phyloP scores from a whole-genome alignment of 2,329 filamentous ascomycete species.

The Aspergillus sp. region DNA sequence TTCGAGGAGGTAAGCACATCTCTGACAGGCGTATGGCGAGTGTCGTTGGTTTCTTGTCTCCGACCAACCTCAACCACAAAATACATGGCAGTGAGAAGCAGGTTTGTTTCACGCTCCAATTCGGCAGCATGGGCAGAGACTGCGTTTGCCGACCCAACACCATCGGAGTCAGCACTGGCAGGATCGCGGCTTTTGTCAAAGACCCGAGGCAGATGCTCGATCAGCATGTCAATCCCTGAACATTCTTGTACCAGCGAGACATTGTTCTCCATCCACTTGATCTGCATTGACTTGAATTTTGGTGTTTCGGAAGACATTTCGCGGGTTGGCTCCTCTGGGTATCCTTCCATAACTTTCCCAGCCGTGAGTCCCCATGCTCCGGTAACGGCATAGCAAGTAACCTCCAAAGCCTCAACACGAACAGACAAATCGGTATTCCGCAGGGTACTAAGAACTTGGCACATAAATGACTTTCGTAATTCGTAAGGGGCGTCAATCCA shows the following conservation, averaged over 20 bases:
- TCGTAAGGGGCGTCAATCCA: slow-evolving; percentile 60
- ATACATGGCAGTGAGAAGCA: slow-evolving; percentile 36
- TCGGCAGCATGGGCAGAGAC: slow-evolving; percentile 26
- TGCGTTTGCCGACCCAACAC: slow-evolving; percentile 21
- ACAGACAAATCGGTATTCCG: slow-evolving; percentile 29
- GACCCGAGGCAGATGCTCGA: slow-evolving; percentile 27
- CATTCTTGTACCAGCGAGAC: slow-evolving; percentile 29
- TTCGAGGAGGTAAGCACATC: slow-evolving; percentile 45
- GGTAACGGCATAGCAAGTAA: slow-evolving; percentile 47
- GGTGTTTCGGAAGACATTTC: slow-evolving; percentile 32
- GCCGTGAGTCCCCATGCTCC: slow-evolving; percentile 64
- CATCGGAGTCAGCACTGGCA: slow-evolving; percentile 15
- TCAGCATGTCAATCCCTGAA: slow-evolving; percentile 26
- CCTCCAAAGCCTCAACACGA: slow-evolving; percentile 39
- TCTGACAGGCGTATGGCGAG: slow-evolving; percentile 15
- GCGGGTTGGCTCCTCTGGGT: slow-evolving; percentile 22
- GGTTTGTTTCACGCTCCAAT: slow-evolving; percentile 32
- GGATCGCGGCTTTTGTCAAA: slow-evolving; percentile 29
- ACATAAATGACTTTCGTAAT: slow-evolving; percentile 34
- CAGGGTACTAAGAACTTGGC: slow-evolving; percentile 27
- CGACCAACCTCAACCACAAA: slow-evolving; percentile 34
- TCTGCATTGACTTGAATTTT: slow-evolving; percentile 40
- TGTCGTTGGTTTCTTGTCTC: slow-evolving; percentile 22
- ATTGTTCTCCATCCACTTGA: slow-evolving; percentile 39
- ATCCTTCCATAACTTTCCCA: slow-evolving; percentile 30